A percentile compares a stretch with the other conserved stretches of the same genome.
These are phyloP conservation scores for Xylariaceae sp. DNA, from an alignment of 2,329 filamentous ascomycete species.

Conservation along the genomic window DNA sequence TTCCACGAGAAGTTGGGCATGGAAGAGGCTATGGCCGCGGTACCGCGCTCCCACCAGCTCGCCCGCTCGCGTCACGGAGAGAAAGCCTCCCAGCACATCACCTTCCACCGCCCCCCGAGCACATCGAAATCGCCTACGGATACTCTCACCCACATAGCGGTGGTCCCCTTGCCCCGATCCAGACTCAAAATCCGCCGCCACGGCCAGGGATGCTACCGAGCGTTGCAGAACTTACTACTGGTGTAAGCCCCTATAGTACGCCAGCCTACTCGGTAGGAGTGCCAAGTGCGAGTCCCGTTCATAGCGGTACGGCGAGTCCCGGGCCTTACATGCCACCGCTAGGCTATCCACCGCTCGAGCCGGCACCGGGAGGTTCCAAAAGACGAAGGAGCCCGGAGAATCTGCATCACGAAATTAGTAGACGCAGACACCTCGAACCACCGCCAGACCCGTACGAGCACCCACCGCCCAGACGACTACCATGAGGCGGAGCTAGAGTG, in stretches of 20 bases:
- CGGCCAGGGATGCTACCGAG: conserved; percentile 62
- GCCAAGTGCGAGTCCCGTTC: conserved; percentile 47
- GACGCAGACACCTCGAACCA: conserved; percentile 29
- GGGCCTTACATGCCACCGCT: conserved; percentile 46
- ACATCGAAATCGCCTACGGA: conserved; percentile 28
- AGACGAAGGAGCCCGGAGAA: conserved; percentile 59
- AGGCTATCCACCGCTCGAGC: conserved; percentile 48
- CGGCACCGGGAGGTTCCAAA: conserved; percentile 51
- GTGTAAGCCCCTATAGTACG: conserved; percentile 66
- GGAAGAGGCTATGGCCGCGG: conserved; percentile 46
- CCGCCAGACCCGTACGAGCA: conserved; percentile 32
- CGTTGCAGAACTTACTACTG: conserved; percentile 68
- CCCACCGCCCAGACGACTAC: conserved; percentile 24
- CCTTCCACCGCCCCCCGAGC: conserved; percentile 37
- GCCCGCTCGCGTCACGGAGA: conserved; percentile 50
- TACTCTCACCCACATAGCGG: conserved; percentile 46
- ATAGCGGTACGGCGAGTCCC: conserved; percentile 52
- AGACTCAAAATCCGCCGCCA: conserved; percentile 48
- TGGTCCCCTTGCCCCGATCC: conserved; percentile 60
- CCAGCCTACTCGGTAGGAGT: conserved; percentile 58
- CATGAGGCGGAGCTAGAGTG: conserved; percentile 3
- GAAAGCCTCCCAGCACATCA: conserved; percentile 47
- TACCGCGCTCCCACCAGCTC: conserved; percentile 37
- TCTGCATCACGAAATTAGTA: conserved; percentile 28
- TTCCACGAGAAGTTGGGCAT: conserved; percentile 50